A percentile compares a stretch with the other conserved stretches of the same genome.
These are phyloP conservation scores for Microcyclospora pomicola DNA, from an alignment of 2,329 filamentous ascomycete species.

Conservation along the genomic window DNA sequence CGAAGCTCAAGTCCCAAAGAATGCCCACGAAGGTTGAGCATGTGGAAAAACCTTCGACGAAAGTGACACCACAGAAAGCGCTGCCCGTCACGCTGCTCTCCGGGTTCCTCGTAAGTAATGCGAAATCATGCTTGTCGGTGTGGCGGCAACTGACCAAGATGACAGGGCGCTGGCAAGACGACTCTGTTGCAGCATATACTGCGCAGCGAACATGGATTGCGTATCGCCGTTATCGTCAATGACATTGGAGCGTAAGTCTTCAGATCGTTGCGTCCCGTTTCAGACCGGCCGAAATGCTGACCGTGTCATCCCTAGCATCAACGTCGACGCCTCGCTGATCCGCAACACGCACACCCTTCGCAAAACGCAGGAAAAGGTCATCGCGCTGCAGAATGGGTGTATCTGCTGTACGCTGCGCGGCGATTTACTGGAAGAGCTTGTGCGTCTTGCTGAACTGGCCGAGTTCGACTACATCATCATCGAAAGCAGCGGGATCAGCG, in stretches of 20 bases:
- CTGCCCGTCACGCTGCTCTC: slow-evolving; percentile 48
- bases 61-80: slow-evolving; percentile 13
- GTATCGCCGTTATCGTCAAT: slow-evolving; percentile 60
- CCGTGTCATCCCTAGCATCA: slow-evolving; percentile 9
- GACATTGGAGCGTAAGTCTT: slow-evolving; percentile 39
- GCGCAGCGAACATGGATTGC: slow-evolving; percentile 50
- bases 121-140: not conserved
- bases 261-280: not conserved
- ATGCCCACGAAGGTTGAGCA: too few relatives aligned
- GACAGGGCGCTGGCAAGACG: slow-evolving; percentile 54
- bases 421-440: slow-evolving; percentile 56
- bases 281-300: not conserved
- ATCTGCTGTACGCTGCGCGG: slow-evolving; percentile 65
- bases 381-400: slow-evolving; percentile 38
- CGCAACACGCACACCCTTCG: slow-evolving; percentile 18
- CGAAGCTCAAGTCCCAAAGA: too few relatives aligned
- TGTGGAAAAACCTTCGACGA: not conserved
- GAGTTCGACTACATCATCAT: slow-evolving; percentile 59
- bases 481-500: slow-evolving; percentile 58
- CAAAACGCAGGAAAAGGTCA: slow-evolving; percentile 21
- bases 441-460: slow-evolving; percentile 46
- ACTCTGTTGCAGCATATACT: slow-evolving; percentile 57
- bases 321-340: slow-evolving; percentile 21
- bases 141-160: not conserved
- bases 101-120: slow-evolving; percentile 38